Percentiles rank a stretch among this genome's conserved stretches.
phyloP scores from a whole-genome alignment of 805 yeast genomes.

The Blastobotrys chiropterorum region DNA sequence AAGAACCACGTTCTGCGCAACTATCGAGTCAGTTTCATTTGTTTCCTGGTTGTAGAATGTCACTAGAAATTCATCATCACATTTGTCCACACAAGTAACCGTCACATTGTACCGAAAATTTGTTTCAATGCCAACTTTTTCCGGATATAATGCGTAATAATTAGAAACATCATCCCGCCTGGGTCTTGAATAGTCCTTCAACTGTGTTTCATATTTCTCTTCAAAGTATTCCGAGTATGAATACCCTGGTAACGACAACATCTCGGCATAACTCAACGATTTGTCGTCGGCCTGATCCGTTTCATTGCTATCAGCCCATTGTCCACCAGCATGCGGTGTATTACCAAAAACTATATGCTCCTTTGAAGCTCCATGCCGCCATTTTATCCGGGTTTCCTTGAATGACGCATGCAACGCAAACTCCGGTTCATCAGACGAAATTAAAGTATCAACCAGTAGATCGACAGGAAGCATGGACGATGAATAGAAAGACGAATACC shows the following conservation, averaged over 20 bases:
- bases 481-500: constrained; percentile 17
- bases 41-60: not conserved
- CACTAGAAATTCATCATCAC: constrained; percentile 1
- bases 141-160: constrained; percentile 25
- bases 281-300: constrained; percentile 16
- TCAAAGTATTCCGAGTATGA: constrained; percentile 22
- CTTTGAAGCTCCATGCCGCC: constrained; percentile 17
- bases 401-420: constrained; percentile 12
- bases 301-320: constrained; percentile 24
- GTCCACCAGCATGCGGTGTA: constrained; percentile 26
- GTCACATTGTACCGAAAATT: constrained; percentile 16
- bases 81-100: constrained; percentile 7
- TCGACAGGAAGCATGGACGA: constrained; percentile 22
- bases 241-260: constrained; percentile 31
- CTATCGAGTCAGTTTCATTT: not conserved
- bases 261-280: constrained; percentile 28
- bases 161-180: constrained; percentile 23
- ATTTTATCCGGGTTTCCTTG: constrained; percentile 23
- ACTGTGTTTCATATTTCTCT: constrained; percentile 7
- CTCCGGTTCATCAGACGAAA: constrained; percentile 23
- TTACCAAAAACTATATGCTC: constrained; percentile 25
- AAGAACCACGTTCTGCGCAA: constrained; percentile 14
- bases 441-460: constrained; percentile 24
- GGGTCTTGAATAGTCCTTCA: constrained; percentile 25
- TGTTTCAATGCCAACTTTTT: constrained; percentile 20